Evolutionary conservation across 2,329 filamentous ascomycete species (phyloP), one percentile per base, ranked within the genome.

Genomic region (Colletotrichum graminicola): DNA sequence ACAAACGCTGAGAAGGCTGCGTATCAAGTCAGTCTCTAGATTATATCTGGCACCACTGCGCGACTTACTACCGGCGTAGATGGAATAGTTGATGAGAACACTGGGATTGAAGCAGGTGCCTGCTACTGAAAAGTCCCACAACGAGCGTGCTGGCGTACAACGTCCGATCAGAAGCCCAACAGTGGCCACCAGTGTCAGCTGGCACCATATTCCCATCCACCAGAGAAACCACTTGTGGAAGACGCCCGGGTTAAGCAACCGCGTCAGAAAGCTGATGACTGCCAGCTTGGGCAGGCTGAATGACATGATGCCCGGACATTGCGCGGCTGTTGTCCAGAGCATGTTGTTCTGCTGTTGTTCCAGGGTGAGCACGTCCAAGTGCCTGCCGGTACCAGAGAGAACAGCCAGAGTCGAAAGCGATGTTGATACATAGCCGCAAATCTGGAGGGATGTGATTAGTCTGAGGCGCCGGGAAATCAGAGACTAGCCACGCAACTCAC

Each of bases 261-360:
- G 77, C 4, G 76, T 77, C 5, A 84, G 75, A 2, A 85, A 77
- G 3, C 77, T 75, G 16, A 83, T 78, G 45, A 83, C 82, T 29
- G 82, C 82, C 5, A 84, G 76, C 74, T 85, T 85, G 1, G 83
- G 83, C 0, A 84, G 65, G 2, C 74, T 78, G 59, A 85, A 84
- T 5, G 81, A 80, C 69, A 82, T 71, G 14, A 84, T 75, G 4
- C 82, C 81, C 1, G 81, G 80, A 3, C 76, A 75, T 70, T 84
- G 83, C 23, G 77, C 79, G 32, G 79, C 74, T 3, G 81, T 76
- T 2, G 80, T 82, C 73, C 77, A 84, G 52, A 81, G 74, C 23
- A 80, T 76, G 51, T 77, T 76, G 14, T 73, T 74, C 21, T 75
- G 71, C 49, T 81, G 74, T 14, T 84, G 75, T 0, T 77, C 67